A percentile compares a stretch with the other conserved stretches of the same genome.
These are phyloP conservation scores for Phytophthora chlamydospora DNA, from an alignment of 352 stramenopile genomes.

Conservation along the genomic window DNA sequence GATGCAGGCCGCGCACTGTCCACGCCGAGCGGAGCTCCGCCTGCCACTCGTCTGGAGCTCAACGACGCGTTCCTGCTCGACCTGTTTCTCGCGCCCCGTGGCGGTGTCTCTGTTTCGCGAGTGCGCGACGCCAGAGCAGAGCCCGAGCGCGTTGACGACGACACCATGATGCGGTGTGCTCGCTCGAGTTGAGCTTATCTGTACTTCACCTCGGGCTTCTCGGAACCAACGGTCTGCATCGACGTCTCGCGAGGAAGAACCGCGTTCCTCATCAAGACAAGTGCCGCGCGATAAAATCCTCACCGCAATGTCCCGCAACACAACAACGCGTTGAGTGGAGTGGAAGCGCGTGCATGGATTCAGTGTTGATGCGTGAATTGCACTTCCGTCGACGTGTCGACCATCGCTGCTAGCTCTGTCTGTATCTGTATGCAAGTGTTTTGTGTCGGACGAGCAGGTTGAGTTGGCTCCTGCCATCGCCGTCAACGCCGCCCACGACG, in stretches of 20 bases:
- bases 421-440: too few species aligned
- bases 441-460: too few species aligned
- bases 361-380: neutral
- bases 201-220: neutral
- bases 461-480: too few species aligned
- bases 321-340: too few species aligned
- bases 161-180: slow-evolving; percentile 18
- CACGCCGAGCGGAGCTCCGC: slow-evolving; percentile 1
- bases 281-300: slow-evolving; percentile 1
- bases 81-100: slow-evolving; percentile 21
- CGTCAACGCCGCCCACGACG: too few species aligned
- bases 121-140: slow-evolving; percentile 15
- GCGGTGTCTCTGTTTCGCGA: slow-evolving; percentile 17
- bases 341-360: too few species aligned
- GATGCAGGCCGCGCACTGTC: slow-evolving; percentile 8
- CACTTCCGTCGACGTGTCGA: neutral
- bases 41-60: slow-evolving; percentile 15
- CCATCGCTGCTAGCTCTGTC: too few species aligned
- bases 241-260: slow-evolving; percentile 1
- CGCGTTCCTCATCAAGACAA: slow-evolving; percentile 4
- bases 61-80: slow-evolving; percentile 21
- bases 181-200: slow-evolving; percentile 9
- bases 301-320: slow-evolving; percentile 4
- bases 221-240: neutral
- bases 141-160: slow-evolving; percentile 18